Conservation (phyloP, 1,139 yeast genomes). For the Nakaseomyces kungkrabaensis region DNA sequence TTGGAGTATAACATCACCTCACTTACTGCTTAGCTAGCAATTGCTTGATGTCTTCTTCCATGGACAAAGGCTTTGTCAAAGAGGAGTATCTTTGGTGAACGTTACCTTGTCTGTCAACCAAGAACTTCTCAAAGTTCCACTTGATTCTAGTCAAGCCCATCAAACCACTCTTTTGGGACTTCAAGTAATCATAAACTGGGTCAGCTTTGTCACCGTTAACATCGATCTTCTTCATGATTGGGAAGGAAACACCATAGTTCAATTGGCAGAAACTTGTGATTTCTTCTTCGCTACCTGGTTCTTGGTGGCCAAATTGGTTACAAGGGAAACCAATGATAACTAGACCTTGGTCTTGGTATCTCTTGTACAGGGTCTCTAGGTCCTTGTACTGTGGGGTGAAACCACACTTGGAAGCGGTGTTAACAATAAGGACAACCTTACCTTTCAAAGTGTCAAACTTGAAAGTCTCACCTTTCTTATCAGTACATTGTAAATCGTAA, state of each 20-base stretch:
- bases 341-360: conserved; percentile 66
- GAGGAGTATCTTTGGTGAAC: conserved; percentile 67
- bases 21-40: conserved; percentile 28
- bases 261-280: conserved; percentile 54
- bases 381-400: conserved; percentile 82
- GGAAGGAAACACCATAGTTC: conserved; percentile 80
- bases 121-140: conserved; percentile 95
- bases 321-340: conserved; percentile 87
- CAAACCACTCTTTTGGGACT: conserved; percentile 45
- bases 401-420: conserved; percentile 87
- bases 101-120: conserved; percentile 60
- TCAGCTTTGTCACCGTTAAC: conserved; percentile 80
- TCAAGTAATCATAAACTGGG: conserved; percentile 72
- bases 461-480: conserved; percentile 51
- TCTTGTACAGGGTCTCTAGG: conserved; percentile 71
- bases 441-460: conserved; percentile 68
- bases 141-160: conserved; percentile 73
- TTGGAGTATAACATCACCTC: no score
- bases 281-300: conserved; percentile 63
- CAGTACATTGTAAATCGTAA: conserved; percentile 49
- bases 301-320: conserved; percentile 84
- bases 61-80: conserved; percentile 51
- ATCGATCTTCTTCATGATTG: conserved; percentile 73
- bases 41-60: conserved; percentile 41
- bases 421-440: conserved; percentile 82